These are phyloP conservation scores for Isoetes taiwanensis DNA, from an alignment of 75 land plant species.

Conservation along the genomic window DNA sequence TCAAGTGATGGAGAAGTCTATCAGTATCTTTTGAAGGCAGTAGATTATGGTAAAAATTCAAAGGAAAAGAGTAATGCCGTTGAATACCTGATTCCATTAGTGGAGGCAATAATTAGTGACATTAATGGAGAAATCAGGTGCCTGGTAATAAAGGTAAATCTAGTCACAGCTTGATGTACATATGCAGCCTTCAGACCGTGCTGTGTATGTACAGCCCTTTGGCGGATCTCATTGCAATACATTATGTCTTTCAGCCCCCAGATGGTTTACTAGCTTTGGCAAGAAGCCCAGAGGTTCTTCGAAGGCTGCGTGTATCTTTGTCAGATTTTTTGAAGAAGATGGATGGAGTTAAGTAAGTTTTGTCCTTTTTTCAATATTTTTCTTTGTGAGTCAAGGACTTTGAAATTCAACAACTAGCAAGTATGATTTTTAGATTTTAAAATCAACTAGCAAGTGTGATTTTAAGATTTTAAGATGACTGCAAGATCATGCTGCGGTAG, in stretches of 20 bases:
- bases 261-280: constrained; percentile 29
- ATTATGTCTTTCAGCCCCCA: constrained; percentile 16
- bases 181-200: neutral
- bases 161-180: neutral
- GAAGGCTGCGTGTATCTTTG: constrained; percentile 19
- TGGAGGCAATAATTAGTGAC: constrained; percentile 15
- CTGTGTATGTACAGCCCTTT: neutral
- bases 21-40: constrained; percentile 14
- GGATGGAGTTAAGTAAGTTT: too few relatives aligned
- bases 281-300: constrained; percentile 19
- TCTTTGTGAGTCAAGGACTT: too few relatives aligned
- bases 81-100: constrained; percentile 17
- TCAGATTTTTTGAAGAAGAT: too few relatives aligned
- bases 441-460: too few relatives aligned
- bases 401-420: too few relatives aligned
- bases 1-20: neutral
- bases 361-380: too few relatives aligned
- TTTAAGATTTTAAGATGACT: too few relatives aligned
- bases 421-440: too few relatives aligned
- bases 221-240: too few relatives aligned
- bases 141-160: constrained; percentile 12
- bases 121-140: constrained; percentile 2
- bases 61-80: neutral
- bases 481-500: too few relatives aligned
- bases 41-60: neutral